Conservation (phyloP, 139 green algal species). For the Pleodorina starrii region DNA sequence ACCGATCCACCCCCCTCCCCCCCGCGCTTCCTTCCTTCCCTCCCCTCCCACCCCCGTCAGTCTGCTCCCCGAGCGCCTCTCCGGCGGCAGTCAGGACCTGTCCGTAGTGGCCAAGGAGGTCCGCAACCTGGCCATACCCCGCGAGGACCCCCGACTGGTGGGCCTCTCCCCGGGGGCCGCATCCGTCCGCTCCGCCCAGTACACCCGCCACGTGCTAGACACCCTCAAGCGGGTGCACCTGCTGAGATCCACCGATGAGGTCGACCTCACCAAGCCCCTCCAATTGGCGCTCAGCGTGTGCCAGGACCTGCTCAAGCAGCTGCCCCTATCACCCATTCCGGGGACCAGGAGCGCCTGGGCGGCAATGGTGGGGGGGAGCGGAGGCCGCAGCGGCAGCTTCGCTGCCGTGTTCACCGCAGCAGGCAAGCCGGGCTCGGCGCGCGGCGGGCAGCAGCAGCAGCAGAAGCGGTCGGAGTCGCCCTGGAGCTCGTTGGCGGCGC, state of each 20-base stretch:
- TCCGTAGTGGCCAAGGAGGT: slow-evolving; percentile 25
- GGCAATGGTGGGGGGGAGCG: slow-evolving; percentile 20
- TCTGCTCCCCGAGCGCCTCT: slow-evolving; percentile 2
- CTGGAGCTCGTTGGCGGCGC: neutral
- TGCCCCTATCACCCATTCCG: slow-evolving; percentile 49
- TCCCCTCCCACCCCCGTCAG: neutral
- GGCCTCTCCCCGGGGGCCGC: slow-evolving; percentile 50
- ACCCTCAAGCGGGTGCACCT: slow-evolving; percentile 60
- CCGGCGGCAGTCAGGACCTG: slow-evolving; percentile 2
- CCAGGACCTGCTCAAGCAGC: slow-evolving; percentile 58
- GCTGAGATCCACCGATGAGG: slow-evolving; percentile 23
- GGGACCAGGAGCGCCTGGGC: slow-evolving; percentile 42
- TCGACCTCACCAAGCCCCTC: slow-evolving; percentile 46
- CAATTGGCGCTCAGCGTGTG: slow-evolving; percentile 50
- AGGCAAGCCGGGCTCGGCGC: neutral
- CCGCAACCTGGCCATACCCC: slow-evolving; percentile 17
- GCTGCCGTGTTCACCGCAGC: too few relatives aligned
- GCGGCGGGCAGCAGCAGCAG: neutral
- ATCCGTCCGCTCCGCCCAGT: slow-evolving; percentile 40
- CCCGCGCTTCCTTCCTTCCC: neutral
- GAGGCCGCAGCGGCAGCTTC: too few relatives aligned
- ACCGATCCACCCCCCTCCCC: neutral
- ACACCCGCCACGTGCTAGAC: slow-evolving; percentile 53
- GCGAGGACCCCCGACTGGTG: slow-evolving; percentile 50
- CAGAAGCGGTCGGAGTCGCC: neutral